A percentile compares a stretch with the other conserved stretches of the same genome.
Evolutionary conservation across 306 rosid species (phyloP).

Genomic region (Vigna radiata): DNA sequence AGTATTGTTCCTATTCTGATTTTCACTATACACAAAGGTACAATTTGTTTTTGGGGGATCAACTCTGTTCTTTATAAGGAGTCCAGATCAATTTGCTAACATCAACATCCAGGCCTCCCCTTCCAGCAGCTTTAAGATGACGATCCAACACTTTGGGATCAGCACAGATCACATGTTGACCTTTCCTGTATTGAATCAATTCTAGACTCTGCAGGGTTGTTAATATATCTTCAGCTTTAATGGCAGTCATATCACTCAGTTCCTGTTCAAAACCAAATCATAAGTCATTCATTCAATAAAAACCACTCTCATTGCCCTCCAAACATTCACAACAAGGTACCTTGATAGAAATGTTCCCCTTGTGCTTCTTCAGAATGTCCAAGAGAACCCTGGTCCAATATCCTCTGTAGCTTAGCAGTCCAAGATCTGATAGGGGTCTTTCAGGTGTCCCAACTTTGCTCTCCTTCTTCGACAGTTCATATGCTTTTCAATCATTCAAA

Average conservation of each 20-base stretch:
- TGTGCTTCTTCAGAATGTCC: conserved; percentile 93
- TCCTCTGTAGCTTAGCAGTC: conserved; percentile 96
- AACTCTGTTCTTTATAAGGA: conserved; percentile 82
- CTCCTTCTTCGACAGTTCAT: conserved; percentile 98
- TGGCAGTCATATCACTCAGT: conserved; percentile 99
- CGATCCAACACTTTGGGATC: conserved; percentile 98
- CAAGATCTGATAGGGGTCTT: conserved; percentile 98
- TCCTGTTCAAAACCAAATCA: conserved; percentile 57
- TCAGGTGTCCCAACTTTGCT: conserved; percentile 98
- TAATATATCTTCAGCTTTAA: conserved; percentile 94
- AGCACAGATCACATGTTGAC: conserved; percentile 98
- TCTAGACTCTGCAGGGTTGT: conserved; percentile 87
- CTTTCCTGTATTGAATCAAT: conserved; percentile 95
- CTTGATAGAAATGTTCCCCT: conserved; percentile 97
- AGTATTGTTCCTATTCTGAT: too few species aligned
- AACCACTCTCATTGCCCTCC: neutral
- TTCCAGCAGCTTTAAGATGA: conserved; percentile 97
- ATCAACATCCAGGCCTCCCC: conserved; percentile 96
- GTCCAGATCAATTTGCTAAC: conserved; percentile 97
- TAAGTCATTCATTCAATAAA: conserved; percentile 16
- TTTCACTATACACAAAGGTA: too few species aligned
- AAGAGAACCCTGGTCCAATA: conserved; percentile 98
- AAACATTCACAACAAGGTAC: conserved; percentile 44
- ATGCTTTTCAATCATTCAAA: conserved; percentile 70
- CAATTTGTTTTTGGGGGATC: neutral